Evolutionary conservation across 306 rosid genomes (phyloP).

Genomic region (Luffa aegyptiaca): DNA sequence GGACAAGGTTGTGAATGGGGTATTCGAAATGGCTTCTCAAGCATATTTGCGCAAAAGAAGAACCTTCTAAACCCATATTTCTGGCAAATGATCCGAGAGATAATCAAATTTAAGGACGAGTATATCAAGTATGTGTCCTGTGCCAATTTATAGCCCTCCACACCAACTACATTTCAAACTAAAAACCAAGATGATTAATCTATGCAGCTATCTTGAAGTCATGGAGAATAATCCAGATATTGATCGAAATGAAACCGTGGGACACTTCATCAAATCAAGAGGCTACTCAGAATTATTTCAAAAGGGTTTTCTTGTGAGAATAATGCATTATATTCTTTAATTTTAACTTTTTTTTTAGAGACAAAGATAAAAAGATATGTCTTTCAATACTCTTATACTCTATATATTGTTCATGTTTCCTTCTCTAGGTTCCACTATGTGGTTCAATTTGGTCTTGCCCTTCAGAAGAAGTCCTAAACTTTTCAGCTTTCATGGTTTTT

Average conservation of each 20-base stretch:
- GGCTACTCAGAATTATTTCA: conserved; percentile 74
- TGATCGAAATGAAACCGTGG: conserved; percentile 64
- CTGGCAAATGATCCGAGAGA: conserved; percentile 75
- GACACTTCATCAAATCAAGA: conserved; percentile 50
- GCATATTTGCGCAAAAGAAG: conserved; percentile 73
- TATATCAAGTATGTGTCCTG: conserved; percentile 34
- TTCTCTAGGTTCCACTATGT: conserved; percentile 62
- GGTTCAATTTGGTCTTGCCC: conserved; percentile 90
- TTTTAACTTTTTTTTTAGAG: too few species aligned
- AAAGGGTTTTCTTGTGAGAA: conserved; percentile 71
- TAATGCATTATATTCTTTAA: too few species aligned
- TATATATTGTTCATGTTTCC: neutral
- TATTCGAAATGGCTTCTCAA: conserved; percentile 56
- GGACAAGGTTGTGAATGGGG: conserved; percentile 90
- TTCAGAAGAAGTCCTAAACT: conserved; percentile 63
- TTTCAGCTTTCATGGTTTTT: conserved; percentile 75
- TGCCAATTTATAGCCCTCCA: too few species aligned
- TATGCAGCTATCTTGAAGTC: conserved; percentile 56
- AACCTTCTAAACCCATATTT: conserved; percentile 61
- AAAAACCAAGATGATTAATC: neutral
- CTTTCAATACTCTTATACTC: too few species aligned
- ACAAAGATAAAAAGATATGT: too few species aligned
- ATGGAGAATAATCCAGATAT: conserved; percentile 61
- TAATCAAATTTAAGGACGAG: conserved; percentile 62
- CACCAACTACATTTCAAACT: neutral